These are phyloP conservation scores for Fusarium globosum DNA, from an alignment of 2,329 filamentous ascomycete genomes.

Conservation along the genomic window DNA sequence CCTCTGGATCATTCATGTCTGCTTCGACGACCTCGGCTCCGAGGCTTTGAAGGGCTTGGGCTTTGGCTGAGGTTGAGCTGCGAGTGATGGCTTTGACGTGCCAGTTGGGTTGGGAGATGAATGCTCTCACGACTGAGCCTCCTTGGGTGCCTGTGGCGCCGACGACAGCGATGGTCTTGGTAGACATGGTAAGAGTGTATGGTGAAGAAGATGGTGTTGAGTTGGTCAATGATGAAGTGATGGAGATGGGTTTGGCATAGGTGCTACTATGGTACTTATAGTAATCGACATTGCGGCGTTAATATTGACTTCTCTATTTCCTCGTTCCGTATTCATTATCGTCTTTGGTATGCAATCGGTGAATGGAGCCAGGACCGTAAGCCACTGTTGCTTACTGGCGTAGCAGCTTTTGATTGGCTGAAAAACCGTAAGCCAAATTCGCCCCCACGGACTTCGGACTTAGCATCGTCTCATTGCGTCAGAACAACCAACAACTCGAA, in stretches of 20 bases:
- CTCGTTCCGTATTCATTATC: not conserved
- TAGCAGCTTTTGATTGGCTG: slow-evolving; percentile 12
- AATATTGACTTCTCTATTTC: accelerated
- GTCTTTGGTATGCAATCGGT: accelerated
- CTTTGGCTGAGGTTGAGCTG: slow-evolving; percentile 52
- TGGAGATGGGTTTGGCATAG: accelerated
- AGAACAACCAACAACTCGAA: not conserved
- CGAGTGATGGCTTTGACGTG: slow-evolving; percentile 60
- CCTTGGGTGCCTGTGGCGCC: slow-evolving; percentile 62
- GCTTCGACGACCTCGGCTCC: slow-evolving; percentile 58
- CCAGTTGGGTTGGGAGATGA: slow-evolving; percentile 53
- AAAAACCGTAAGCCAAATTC: slow-evolving; percentile 39
- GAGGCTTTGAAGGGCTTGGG: slow-evolving; percentile 51
- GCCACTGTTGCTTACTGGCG: not conserved
- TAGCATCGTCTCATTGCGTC: not conserved
- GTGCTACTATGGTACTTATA: not conserved
- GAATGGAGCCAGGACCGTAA: slow-evolving; percentile 13
- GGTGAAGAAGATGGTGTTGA: not conserved
- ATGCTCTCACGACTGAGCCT: slow-evolving; percentile 58
- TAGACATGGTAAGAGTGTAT: slow-evolving; percentile 4
- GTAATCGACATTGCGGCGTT: not conserved
- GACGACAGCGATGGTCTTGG: slow-evolving; percentile 54
- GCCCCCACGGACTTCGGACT: slow-evolving; percentile 4
- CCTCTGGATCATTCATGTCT: slow-evolving; percentile 54
- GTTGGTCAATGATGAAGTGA: not conserved